Evolutionary conservation across 768 basidiomycete species (phyloP).

Genomic region (Lactarius hengduanensis): DNA sequence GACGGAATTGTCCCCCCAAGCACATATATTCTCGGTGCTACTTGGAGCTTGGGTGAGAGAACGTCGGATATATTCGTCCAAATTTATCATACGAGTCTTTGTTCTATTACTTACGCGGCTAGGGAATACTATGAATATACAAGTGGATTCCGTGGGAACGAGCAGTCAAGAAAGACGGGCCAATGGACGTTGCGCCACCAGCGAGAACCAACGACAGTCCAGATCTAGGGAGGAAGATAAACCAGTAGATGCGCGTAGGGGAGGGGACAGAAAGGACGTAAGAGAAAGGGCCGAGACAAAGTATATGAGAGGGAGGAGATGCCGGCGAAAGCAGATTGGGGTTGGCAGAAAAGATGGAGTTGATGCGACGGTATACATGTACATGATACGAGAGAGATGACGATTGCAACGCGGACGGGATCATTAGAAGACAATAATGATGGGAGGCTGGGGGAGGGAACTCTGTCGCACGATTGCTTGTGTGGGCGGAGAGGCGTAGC

Average conservation of each 20-base stretch:
- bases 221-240: not conserved
- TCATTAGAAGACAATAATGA: too few species aligned
- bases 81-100: too few species aligned
- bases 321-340: constrained; percentile 18
- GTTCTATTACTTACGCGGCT: too few species aligned
- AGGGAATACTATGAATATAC: not conserved
- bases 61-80: too few species aligned
- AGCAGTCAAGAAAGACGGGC: too few species aligned
- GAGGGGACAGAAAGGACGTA: not conserved
- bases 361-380: constrained; percentile 8
- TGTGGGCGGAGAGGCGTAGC: constrained; percentile 8
- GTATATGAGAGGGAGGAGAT: constrained; percentile 16
- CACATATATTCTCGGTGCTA: too few species aligned
- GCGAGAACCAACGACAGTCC: not conserved
- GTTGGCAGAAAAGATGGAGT: not conserved
- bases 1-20: not conserved
- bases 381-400: not conserved
- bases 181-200: not conserved
- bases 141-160: not conserved
- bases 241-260: not conserved
- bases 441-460: too few species aligned
- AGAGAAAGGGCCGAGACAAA: not conserved
- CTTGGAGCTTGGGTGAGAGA: too few species aligned
- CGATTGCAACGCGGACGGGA: not conserved
- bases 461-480: not conserved